Base-by-base conservation (phyloP, 2,329 filamentous ascomycete species). In the Amylocarpus encephaloides region DNA sequence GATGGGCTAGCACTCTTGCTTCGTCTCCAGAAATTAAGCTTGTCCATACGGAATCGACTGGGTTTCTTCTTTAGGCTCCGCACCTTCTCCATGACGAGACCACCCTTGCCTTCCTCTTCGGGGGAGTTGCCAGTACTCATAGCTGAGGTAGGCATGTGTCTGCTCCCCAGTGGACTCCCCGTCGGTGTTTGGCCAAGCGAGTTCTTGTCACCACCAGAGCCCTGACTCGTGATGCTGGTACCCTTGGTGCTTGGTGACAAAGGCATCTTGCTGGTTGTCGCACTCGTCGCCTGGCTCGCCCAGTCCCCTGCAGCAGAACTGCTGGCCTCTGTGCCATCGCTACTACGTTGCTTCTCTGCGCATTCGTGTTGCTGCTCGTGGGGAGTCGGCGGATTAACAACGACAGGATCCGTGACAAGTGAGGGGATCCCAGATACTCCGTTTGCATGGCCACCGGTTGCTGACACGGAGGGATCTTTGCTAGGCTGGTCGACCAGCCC, bases 161-260 rank as follows among this genome's bases (percentile, higher is more conserved):
- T 59, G 29, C 48, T 50, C 18, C 69, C 70, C 9, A 67, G 38
- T 35, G 52, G 53, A 38, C 54, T 51, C 10, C 48, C 42, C 16
- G 51, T 58, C 13, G 57, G 52, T 32, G 55, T 55, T 30, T 52
- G 46, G 34, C 43, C 48, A n/a, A 50, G 33, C 5, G 53, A 36
- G 22, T 19, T 45, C 34, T 49, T 55, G 22, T 50, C 51, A 49
- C 43, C 53, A 45, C 43, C 53, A 45, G 32, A 51, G 22, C 55
- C 56, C n/a, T 74, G 73, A 66, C 80, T 83, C 57, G 80, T 75
- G 55, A 84, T 79, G 64, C 80, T 84, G 15, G 81, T 84, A 35
- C 80, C 81, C 61, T 81, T 74, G 2, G 81, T 84, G 62, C 80
- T 83, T 2, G 81, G 81, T 19, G 80, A 83, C 33, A 83, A 67